Base-by-base conservation (phyloP, 1,284 basidiomycete species). In the Cutaneotrichosporon arboriforme region DNA sequence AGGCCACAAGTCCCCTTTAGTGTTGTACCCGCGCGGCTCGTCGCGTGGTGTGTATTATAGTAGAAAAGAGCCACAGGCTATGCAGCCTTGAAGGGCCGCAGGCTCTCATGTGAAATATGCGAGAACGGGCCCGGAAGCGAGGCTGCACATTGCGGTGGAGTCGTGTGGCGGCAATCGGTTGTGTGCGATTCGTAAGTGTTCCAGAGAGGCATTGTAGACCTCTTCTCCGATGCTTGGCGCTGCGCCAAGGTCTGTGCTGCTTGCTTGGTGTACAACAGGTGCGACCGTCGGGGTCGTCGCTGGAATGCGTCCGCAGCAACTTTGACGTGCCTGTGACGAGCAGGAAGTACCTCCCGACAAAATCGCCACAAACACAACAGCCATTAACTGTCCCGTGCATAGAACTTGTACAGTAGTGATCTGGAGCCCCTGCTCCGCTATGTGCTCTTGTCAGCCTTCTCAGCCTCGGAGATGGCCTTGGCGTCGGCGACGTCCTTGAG, bases 301-400 rank as follows among this genome's bases (percentile, higher is more conserved):
- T n/a, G n/a, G n/a, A n/a, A n/a, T n/a, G n/a, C n/a, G n/a, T n/a
- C n/a, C n/a, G n/a, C n/a, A n/a, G n/a, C n/a, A n/a, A n/a, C n/a
- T n/a, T n/a, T n/a, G n/a, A n/a, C n/a, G n/a, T n/a, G n/a, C n/a
- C n/a, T n/a, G n/a, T n/a, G n/a, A n/a, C n/a, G n/a, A n/a, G n/a
- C n/a, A n/a, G n/a, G n/a, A n/a, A n/a, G n/a, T n/a, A n/a, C n/a
- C n/a, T n/a, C n/a, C n/a, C n/a, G n/a, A n/a, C n/a, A n/a, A n/a
- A n/a, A n/a, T n/a, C n/a, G n/a, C n/a, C n/a, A n/a, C n/a, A n/a
- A n/a, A n/a, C n/a, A n/a, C n/a, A n/a, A n/a, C n/a, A n/a, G n/a
- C n/a, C n/a, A n/a, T n/a, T n/a, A n/a, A n/a, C 17, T 38, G 36
- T 38, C 36, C 35, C 14, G 37, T 48, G 46, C 36, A 48, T 48